Base-by-base conservation (phyloP, 2,329 filamentous ascomycete species). In the Torrubiellomyces zombiae region DNA sequence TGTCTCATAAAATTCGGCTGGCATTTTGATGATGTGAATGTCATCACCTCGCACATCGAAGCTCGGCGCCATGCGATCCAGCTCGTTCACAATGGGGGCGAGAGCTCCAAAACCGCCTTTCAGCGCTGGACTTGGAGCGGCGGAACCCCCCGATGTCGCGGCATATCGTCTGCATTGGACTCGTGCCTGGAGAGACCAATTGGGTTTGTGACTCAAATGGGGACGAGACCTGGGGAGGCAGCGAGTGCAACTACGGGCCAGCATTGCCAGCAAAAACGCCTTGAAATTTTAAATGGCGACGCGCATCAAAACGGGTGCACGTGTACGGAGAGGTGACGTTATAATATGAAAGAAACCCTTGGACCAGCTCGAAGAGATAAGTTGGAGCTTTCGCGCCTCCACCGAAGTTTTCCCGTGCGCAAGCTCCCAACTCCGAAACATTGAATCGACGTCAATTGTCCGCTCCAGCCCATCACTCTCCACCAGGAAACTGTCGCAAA, bases 21-120 rank as follows among this genome's bases (percentile, higher is more conserved):
- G 89, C 3, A 77, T 76, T 38, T 73, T 66, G 9, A 98, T 51
- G 12, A 98, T 75, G 8, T 66, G 62, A 24, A 98, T 77, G 30
- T 86, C 71, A 5, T 80, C 79, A 2, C 82, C 80, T 14, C 73
- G 59, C 14, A 98, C 62, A 44, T 85, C 79, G 39, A 98, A 93
- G 21, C 79, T 75, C n/a, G 89, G 89, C 4, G 85, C 78, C 35
- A 95, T 70, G 38, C 67, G 76, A 48, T 98, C 89, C 32, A 98
- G 57, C 48, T 98, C 85, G 38, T 52, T 51, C 44, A 67, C 48
- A 44, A 78, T 60, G 9, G 65, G 61, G 14, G 60, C 58, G 28
- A 70, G 43, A 38, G 59, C 47, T 14, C 52, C 60, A 5, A 43
- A 43, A 12, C 31, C 24, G 11, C 30, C 25, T 16, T 38, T 28